A percentile compares a stretch with the other conserved stretches of the same genome.
phyloP scores from a whole-genome alignment of 139 green algal species.

The Bryopsis sp. region DNA sequence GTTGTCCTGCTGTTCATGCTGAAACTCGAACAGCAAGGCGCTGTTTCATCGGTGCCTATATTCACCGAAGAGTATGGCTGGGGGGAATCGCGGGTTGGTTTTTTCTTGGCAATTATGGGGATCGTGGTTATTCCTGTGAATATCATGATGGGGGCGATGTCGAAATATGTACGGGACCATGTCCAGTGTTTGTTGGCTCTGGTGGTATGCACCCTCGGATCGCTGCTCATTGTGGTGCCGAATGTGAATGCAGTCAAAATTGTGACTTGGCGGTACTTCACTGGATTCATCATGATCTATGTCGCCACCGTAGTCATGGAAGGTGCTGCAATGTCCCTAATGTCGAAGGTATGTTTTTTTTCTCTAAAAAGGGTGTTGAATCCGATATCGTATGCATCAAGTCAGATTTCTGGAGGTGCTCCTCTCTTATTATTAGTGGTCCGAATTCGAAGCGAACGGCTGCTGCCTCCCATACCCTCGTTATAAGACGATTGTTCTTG shows the following conservation, averaged over 20 bases:
- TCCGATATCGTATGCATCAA: too few species aligned
- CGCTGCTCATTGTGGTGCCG: constrained; percentile 1
- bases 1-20: constrained; percentile 31
- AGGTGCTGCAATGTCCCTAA: constrained; percentile 26
- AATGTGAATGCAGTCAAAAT: too few species aligned
- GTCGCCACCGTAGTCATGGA: constrained; percentile 33
- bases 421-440: too few species aligned
- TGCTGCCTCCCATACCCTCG: too few species aligned
- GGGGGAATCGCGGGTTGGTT: constrained; percentile 14
- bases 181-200: background rate
- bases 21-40: constrained; percentile 36
- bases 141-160: constrained; percentile 21
- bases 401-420: too few species aligned
- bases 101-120: constrained; percentile 33
- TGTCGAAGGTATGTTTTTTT: too few species aligned
- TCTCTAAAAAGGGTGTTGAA: too few species aligned
- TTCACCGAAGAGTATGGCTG: constrained; percentile 33
- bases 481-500: too few species aligned
- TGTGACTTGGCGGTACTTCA: constrained; percentile 6
- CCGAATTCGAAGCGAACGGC: too few species aligned
- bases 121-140: constrained; percentile 34
- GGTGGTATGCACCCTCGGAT: constrained; percentile 8
- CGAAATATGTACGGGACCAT: constrained; percentile 21
- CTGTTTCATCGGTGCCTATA: constrained; percentile 35
- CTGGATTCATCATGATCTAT: constrained; percentile 20